Conservation (phyloP, 2,329 filamentous ascomycete genomes). For the Penicillium concentricum region DNA sequence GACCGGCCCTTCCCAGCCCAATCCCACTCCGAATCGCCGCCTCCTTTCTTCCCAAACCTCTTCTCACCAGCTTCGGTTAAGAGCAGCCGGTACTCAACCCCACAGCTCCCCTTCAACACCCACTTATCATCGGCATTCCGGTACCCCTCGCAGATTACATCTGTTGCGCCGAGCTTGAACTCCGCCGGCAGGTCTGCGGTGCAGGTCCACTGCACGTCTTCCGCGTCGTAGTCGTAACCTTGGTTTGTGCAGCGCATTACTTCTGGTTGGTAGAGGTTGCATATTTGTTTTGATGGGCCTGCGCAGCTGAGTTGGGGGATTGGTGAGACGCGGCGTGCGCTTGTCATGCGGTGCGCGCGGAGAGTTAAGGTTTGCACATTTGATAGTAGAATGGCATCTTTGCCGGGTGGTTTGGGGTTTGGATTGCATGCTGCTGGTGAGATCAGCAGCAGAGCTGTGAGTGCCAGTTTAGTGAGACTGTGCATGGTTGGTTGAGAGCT, state of each 20-base stretch:
- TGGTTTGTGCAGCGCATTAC: conserved; percentile 87
- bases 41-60: conserved; percentile 60
- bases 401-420: conserved; percentile 30
- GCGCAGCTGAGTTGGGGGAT: conserved; percentile 78
- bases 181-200: conserved; percentile 62
- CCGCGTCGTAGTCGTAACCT: conserved; percentile 71
- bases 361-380: conserved; percentile 78
- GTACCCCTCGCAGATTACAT: conserved; percentile 93
- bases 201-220: conserved; percentile 92
- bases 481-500: conserved; percentile 15
- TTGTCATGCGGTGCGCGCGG: conserved; percentile 65
- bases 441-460: conserved; percentile 24
- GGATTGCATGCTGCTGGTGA: conserved; percentile 17
- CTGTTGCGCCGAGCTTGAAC: conserved; percentile 77
- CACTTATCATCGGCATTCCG: conserved; percentile 72
- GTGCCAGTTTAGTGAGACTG: conserved; percentile 5
- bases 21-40: conserved; percentile 33
- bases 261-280: conserved; percentile 70
- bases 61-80: conserved; percentile 75
- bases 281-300: conserved; percentile 61
- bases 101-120: conserved; percentile 88
- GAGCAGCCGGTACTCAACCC: conserved; percentile 79
- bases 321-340: conserved; percentile 70
- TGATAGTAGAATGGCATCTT: conserved; percentile 59
- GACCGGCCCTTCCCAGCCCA: conserved; percentile 3